Percentiles rank a stretch among this genome's conserved stretches.
Conservation (phyloP, 768 basidiomycete genomes). For the Lactarius pseudohatsudake region DNA sequence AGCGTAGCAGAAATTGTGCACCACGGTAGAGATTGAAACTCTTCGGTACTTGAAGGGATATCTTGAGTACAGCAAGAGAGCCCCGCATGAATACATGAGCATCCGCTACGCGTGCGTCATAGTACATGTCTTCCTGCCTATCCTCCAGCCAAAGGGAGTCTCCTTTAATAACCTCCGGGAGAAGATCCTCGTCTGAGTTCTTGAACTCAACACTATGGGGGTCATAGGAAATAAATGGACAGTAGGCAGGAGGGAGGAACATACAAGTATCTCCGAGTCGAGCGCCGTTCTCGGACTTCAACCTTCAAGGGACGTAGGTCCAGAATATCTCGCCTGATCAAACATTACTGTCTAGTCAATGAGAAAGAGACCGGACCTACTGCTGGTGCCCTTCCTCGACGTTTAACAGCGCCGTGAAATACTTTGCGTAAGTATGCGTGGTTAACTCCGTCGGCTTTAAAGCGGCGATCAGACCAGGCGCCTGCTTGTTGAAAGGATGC, state of each 20-base stretch:
- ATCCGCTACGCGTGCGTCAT: slow-evolving; percentile 18
- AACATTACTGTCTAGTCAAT: slow-evolving; percentile 37
- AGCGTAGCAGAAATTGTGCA: slow-evolving; percentile 50
- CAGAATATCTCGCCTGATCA: slow-evolving; percentile 5
- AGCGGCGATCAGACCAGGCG: neutral
- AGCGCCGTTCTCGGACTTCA: neutral
- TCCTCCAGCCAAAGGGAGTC: slow-evolving; percentile 25
- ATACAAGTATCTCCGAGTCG: slow-evolving; percentile 5
- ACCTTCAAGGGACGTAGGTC: slow-evolving; percentile 4
- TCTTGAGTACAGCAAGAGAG: slow-evolving; percentile 40
- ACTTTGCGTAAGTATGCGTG: slow-evolving; percentile 7
- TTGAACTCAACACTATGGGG: slow-evolving; percentile 16
- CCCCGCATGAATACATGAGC: neutral
- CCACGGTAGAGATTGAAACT: slow-evolving; percentile 44
- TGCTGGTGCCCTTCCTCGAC: slow-evolving; percentile 46
- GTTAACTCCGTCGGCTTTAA: neutral
- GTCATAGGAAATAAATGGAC: neutral
- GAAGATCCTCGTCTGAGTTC: slow-evolving; percentile 14
- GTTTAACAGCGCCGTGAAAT: slow-evolving; percentile 14
- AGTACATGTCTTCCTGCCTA: slow-evolving; percentile 11
- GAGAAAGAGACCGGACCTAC: slow-evolving; percentile 36
- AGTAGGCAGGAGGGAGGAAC: neutral
- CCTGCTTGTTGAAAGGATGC: neutral
- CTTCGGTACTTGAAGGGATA: slow-evolving; percentile 48
- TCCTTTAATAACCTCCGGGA: slow-evolving; percentile 18